These are phyloP conservation scores for Fraxinus dipetala DNA, from an alignment of 305 asterid genomes.

Conservation along the genomic window DNA sequence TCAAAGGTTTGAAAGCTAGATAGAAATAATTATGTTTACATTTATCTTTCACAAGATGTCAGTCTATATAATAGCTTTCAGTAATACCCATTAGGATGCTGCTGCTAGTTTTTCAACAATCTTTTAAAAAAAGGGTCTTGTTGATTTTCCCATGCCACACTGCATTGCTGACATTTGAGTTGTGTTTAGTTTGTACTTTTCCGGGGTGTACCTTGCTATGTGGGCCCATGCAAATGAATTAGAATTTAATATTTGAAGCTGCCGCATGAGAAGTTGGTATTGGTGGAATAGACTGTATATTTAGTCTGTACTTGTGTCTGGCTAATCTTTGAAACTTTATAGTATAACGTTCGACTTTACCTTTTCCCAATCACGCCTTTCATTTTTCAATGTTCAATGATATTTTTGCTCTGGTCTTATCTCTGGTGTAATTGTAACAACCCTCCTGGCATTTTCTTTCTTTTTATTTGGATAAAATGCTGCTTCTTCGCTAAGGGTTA, in stretches of 20 bases:
- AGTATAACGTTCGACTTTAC: neutral
- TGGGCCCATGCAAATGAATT: neutral
- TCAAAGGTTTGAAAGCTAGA: slow-evolving; percentile 65
- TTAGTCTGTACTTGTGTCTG: slow-evolving; percentile 2
- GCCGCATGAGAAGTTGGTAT: slow-evolving; percentile 3
- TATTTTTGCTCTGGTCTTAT: neutral
- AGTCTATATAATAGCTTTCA: slow-evolving; percentile 14
- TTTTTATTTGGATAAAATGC: neutral
- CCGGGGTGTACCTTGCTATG: neutral
- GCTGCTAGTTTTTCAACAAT: neutral
- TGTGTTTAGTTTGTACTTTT: neutral
- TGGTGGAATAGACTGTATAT: slow-evolving; percentile 1
- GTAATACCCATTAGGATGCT: neutral
- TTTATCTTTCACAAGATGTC: slow-evolving; percentile 5
- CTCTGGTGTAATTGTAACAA: neutral
- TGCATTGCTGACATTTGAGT: neutral
- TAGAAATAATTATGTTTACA: slow-evolving; percentile 5
- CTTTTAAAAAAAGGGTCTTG: neutral
- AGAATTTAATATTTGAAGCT: slow-evolving; percentile 2
- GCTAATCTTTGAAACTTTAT: slow-evolving; percentile 5
- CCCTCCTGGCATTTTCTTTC: neutral
- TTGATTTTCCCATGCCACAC: neutral
- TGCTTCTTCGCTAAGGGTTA: neutral
- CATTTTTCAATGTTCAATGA: neutral
- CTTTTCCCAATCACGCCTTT: neutral